Conservation (phyloP, 192 early-diverging fungal species). For the Coemansia sp. region DNA sequence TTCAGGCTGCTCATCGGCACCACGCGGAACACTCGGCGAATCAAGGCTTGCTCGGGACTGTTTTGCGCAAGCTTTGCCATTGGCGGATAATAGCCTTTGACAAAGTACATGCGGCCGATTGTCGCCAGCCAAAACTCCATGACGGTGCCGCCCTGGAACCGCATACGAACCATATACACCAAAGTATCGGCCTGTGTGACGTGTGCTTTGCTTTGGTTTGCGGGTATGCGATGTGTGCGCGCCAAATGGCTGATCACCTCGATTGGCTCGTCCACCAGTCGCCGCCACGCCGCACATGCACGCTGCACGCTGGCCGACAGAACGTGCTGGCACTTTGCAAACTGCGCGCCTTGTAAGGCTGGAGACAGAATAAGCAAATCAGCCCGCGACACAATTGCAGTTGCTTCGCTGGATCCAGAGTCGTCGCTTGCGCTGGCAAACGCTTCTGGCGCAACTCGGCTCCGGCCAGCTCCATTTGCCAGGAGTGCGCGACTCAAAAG, state of each 20-base stretch:
- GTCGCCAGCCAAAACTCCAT: constrained; percentile 41
- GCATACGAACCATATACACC: constrained; percentile 39
- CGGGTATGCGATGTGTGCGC: constrained; percentile 22
- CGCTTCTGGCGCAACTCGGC: constrained; percentile 20
- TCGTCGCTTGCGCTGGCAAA: constrained; percentile 9
- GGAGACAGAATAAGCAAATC: constrained; percentile 41
- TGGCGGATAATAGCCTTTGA: constrained; percentile 44
- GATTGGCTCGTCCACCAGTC: constrained; percentile 47
- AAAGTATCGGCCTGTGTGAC: background rate
- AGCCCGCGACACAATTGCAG: constrained; percentile 17
- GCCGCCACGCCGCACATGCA: constrained; percentile 43
- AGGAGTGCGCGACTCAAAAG: constrained; percentile 8
- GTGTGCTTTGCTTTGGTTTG: background rate
- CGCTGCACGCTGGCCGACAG: constrained; percentile 22
- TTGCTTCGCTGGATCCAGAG: background rate
- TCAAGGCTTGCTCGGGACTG: constrained; percentile 27
- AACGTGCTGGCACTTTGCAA: constrained; percentile 48
- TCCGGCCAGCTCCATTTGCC: background rate
- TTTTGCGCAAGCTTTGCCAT: background rate
- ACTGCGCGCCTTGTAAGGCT: constrained; percentile 42
- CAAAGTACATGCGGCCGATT: constrained; percentile 28
- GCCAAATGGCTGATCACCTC: constrained; percentile 47
- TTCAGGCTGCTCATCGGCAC: constrained; percentile 27
- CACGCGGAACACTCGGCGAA: constrained; percentile 47
- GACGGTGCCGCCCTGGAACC: constrained; percentile 47